These are phyloP conservation scores for Smittium culicis DNA, from an alignment of 371 early-diverging fungal species.

Conservation along the genomic window DNA sequence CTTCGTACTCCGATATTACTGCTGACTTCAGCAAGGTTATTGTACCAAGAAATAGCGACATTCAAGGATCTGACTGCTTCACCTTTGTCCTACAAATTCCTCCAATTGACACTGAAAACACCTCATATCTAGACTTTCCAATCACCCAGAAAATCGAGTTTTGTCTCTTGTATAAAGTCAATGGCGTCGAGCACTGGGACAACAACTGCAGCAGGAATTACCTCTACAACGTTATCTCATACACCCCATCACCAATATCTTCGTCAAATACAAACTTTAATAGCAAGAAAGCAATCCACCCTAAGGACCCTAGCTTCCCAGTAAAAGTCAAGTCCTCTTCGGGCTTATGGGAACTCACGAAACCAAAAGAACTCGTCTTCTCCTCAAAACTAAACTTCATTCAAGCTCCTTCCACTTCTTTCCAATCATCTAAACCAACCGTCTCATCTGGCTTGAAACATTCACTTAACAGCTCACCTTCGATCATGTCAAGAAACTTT, in stretches of 20 bases:
- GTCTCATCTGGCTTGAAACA: neutral
- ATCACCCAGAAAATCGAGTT: conserved; percentile 20
- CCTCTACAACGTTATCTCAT: conserved; percentile 16
- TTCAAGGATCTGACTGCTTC: conserved; percentile 33
- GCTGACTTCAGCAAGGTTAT: conserved; percentile 19
- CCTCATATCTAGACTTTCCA: neutral
- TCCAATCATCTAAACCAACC: neutral
- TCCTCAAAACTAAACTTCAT: neutral
- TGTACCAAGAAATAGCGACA: conserved; percentile 11
- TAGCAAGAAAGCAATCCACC: neutral
- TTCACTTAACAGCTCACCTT: neutral
- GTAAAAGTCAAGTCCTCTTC: neutral
- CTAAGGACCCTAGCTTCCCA: neutral
- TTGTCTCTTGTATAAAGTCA: conserved; percentile 42
- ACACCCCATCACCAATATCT: neutral
- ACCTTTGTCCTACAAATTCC: conserved; percentile 17
- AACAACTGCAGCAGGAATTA: conserved; percentile 62
- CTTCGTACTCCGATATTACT: conserved; percentile 37
- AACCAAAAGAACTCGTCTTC: neutral
- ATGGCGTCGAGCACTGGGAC: conserved; percentile 60
- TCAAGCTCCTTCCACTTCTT: neutral
- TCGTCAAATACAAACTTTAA: neutral
- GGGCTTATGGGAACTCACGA: neutral
- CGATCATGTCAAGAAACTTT: neutral
- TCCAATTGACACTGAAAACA: neutral